Percentiles rank a stretch among this genome's conserved stretches.
phyloP scores from a whole-genome alignment of 2,329 filamentous ascomycete genomes.

The Pezicula carpinea region DNA sequence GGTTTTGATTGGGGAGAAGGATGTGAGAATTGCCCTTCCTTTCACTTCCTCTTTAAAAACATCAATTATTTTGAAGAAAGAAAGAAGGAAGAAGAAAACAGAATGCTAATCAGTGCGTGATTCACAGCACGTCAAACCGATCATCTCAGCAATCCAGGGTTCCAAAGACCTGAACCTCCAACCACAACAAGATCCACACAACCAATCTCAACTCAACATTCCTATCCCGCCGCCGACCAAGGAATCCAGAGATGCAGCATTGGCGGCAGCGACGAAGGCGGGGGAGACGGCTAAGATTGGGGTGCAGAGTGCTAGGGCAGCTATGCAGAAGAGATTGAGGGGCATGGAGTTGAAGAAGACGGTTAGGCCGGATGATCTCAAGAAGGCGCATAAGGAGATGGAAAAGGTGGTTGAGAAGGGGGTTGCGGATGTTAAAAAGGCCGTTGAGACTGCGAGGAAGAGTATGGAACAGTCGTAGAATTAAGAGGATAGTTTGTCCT shows the following conservation, averaged over 20 bases:
- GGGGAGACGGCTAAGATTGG: constrained; percentile 26
- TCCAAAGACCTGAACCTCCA: constrained; percentile 44
- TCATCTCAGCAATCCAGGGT: constrained; percentile 46
- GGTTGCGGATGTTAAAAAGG: constrained; percentile 28
- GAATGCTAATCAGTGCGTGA: constrained; percentile 1
- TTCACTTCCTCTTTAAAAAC: background rate
- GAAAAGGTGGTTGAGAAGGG: constrained; percentile 33
- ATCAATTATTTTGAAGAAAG: background rate
- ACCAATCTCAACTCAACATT: constrained; percentile 46
- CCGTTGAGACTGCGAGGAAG: constrained; percentile 32
- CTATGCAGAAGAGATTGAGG: constrained; percentile 31
- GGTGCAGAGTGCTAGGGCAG: constrained; percentile 28
- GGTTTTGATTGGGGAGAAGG: constrained; percentile 60
- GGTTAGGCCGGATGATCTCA: constrained; percentile 32
- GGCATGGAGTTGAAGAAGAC: constrained; percentile 29
- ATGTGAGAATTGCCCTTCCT: constrained; percentile 39
- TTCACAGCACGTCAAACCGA: constrained; percentile 47
- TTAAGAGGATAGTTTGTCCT: background rate
- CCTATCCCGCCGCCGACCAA: constrained; percentile 53
- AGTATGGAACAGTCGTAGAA: constrained; percentile 26
- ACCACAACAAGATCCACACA: constrained; percentile 40
- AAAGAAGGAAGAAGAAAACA: background rate
- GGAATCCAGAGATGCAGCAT: constrained; percentile 40
- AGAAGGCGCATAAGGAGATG: constrained; percentile 34
- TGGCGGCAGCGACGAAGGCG: constrained; percentile 25